Evolutionary conservation across 352 stramenopile species (phyloP).

Genomic region (Phytophthora rubi): DNA sequence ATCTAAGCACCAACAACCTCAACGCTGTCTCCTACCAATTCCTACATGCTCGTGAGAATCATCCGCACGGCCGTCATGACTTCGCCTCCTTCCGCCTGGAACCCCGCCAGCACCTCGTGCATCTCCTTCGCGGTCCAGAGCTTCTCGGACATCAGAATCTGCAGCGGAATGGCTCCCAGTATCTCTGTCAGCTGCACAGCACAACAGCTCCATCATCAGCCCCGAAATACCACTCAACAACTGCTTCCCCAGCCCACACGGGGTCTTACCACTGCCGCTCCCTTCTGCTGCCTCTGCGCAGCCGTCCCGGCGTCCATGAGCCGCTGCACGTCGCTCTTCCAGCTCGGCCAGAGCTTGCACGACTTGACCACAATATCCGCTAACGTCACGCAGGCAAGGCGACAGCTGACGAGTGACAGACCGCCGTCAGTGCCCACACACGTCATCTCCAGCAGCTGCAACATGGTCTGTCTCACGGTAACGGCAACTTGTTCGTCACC

Average conservation of each 20-base stretch:
- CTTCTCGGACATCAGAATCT: constrained; percentile 42
- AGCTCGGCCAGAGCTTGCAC: constrained; percentile 43
- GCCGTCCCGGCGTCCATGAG: constrained; percentile 49
- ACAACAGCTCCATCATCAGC: not conserved
- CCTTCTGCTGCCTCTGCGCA: constrained; percentile 38
- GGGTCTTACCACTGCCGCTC: constrained; percentile 41
- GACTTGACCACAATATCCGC: constrained; percentile 61
- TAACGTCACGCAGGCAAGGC: constrained; percentile 56
- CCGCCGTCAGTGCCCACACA: constrained; percentile 29
- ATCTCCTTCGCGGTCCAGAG: constrained; percentile 37
- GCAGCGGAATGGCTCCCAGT: constrained; percentile 52
- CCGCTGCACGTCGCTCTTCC: constrained; percentile 56
- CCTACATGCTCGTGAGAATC: constrained; percentile 55
- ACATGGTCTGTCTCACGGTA: constrained; percentile 43
- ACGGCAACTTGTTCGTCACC: constrained; percentile 19
- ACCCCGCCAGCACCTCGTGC: constrained; percentile 34
- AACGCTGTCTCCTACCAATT: not conserved
- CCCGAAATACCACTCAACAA: not conserved
- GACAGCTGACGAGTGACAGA: constrained; percentile 42
- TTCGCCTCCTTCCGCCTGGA: constrained; percentile 47
- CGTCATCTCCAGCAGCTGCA: constrained; percentile 46
- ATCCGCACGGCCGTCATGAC: constrained; percentile 51
- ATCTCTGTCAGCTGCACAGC: constrained; percentile 51
- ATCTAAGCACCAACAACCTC: not conserved
- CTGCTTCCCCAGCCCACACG: not conserved